Evolutionary conservation across 208 protist species (phyloP), one percentile per base, ranked within the genome.

Genomic region (Leishmania aethiopica): DNA sequence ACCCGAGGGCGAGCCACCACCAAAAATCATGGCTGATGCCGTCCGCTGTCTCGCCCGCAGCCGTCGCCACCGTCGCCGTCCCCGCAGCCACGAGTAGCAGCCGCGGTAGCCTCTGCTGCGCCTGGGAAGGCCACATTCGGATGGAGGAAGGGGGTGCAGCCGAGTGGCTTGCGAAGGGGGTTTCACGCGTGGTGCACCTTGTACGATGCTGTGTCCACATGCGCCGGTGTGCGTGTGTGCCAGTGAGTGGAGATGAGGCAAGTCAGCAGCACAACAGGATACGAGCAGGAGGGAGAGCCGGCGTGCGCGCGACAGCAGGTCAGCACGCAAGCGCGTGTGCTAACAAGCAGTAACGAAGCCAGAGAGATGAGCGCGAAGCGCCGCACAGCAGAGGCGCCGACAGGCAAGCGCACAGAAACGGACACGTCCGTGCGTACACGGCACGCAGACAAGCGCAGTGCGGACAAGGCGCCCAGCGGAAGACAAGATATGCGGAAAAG

Each of bases 1-100:
- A 51, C 17, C 49, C 73, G 73, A 77, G 73, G 32, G 73, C 73
- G 17, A 77, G 49, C 73, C 73, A 77, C 73, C 73, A 77, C 73
- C 73, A 77, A 4, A 64, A 64, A 25, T 77, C 35, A 64, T 64
- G 73, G 19, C 32, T 37, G 11, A 75, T 35, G 49, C 49, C 49
- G 28, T 40, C 71, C 17, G 22, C 25, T 17, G 17, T 35, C 42
- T 22, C 40, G 45, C 42, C 69, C 42, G 19, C 45, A 4, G 25
- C 42, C 17, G 42, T 17, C 42, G 42, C 69, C 28, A 25, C n/a
- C 49, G 71, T 37, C 7, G 71, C 47, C 47, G n/a, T 51, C 17
- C 5, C 42, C 35, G 32, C 15, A 73, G 11, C 40, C 1, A n/a
- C 17, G 22, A 51, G 69, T 11, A 73, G 69, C 37, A 70, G 32